These are phyloP conservation scores for Pyricularia grisea DNA, from an alignment of 2,329 filamentous ascomycete species.

Conservation along the genomic window DNA sequence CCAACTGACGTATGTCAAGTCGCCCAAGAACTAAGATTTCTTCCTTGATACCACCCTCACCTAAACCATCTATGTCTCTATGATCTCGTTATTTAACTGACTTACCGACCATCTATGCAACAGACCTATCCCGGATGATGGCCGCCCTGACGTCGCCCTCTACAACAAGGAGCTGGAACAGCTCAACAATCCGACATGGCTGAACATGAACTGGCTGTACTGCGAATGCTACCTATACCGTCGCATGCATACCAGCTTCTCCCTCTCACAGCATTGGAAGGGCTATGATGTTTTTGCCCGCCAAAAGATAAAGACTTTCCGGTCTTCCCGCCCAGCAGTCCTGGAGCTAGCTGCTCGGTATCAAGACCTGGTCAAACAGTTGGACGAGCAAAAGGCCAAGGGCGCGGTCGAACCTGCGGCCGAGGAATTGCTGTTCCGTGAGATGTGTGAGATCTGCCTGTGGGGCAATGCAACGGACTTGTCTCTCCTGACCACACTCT, in stretches of 20 bases:
- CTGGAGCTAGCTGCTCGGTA: slow-evolving; percentile 32
- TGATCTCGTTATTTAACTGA: not conserved
- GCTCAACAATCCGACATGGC: slow-evolving; percentile 69
- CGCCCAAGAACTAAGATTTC: not conserved
- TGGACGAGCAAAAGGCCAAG: slow-evolving; percentile 42
- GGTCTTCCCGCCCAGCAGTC: slow-evolving; percentile 69
- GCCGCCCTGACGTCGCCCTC: slow-evolving; percentile 59
- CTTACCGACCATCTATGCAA: not conserved
- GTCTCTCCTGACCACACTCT: slow-evolving; percentile 79
- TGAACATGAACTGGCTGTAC: slow-evolving; percentile 79
- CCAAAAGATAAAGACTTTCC: slow-evolving; percentile 88
- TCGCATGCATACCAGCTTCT: slow-evolving; percentile 73
- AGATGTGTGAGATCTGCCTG: slow-evolving; percentile 94
- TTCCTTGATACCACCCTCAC: not conserved
- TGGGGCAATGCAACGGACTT: slow-evolving; percentile 97
- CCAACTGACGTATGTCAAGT: slow-evolving; percentile 53
- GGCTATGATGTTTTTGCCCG: slow-evolving; percentile 80
- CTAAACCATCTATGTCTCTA: not conserved
- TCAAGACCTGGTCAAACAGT: slow-evolving; percentile 54
- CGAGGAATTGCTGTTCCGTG: slow-evolving; percentile 71
- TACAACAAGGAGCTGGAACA: slow-evolving; percentile 83
- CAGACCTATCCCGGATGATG: slow-evolving; percentile 70
- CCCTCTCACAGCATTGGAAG: slow-evolving; percentile 73
- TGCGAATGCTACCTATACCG: slow-evolving; percentile 91
- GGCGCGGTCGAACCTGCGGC: slow-evolving; percentile 45